phyloP scores from a whole-genome alignment of 352 stramenopile genomes.

The Phytophthora idaei region DNA sequence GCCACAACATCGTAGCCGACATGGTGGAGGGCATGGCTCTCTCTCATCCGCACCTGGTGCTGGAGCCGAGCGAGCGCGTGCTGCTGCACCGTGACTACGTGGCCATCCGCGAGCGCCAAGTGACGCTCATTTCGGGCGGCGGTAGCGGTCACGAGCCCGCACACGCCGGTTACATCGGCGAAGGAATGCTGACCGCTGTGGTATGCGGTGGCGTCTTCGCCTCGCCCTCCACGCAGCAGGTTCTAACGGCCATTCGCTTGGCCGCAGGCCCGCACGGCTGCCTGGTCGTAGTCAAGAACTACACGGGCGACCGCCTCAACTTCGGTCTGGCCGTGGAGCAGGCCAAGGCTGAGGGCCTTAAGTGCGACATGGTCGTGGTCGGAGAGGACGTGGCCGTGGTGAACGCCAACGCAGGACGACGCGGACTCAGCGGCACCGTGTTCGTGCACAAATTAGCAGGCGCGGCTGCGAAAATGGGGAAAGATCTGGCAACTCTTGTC shows the following conservation, averaged over 20 bases:
- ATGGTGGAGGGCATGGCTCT: conserved; percentile 81
- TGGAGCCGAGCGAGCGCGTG: conserved; percentile 64
- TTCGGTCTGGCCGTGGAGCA: conserved; percentile 98
- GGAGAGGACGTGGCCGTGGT: conserved; percentile 92
- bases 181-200: conserved; percentile 96
- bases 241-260: conserved; percentile 95
- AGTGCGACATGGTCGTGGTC: conserved; percentile 95
- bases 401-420: conserved; percentile 95
- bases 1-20: conserved; percentile 63
- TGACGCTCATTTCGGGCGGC: conserved; percentile 79
- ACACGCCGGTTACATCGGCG: conserved; percentile 96
- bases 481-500: conserved; percentile 78
- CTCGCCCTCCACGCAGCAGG: conserved; percentile 92
- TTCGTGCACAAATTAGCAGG: conserved; percentile 98
- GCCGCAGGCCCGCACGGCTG: conserved; percentile 83
- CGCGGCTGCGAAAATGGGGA: conserved; percentile 81
- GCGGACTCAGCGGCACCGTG: conserved; percentile 96
- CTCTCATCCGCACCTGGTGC: conserved; percentile 69
- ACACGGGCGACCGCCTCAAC: conserved; percentile 98
- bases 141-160: conserved; percentile 94
- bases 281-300: conserved; percentile 99
- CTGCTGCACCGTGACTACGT: conserved; percentile 78
- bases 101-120: conserved; percentile 65
- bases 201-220: conserved; percentile 98
- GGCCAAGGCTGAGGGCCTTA: conserved; percentile 91